A percentile compares a stretch with the other conserved stretches of the same genome.
Conservation (phyloP, 192 early-diverging fungal species). For the Gaertneriomyces semiglobifer region DNA sequence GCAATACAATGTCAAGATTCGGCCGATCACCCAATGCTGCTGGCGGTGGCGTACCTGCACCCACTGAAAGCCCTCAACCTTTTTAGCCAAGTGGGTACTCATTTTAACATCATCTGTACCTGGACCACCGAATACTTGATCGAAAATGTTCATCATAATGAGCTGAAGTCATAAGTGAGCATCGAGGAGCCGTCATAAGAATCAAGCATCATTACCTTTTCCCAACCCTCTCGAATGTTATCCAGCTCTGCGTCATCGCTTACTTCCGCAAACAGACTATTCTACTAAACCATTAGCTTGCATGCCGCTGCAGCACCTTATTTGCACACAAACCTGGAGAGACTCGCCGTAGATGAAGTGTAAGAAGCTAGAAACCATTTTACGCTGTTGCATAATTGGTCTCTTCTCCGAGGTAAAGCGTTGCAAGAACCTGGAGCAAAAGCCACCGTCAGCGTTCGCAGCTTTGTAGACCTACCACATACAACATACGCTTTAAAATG, state of each 20-base stretch:
- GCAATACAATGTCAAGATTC: constrained; percentile 6
- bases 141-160: constrained; percentile 47
- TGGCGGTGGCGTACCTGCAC: constrained; percentile 26
- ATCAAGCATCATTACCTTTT: constrained; percentile 36
- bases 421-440: constrained; percentile 35
- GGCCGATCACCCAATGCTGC: neutral
- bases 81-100: constrained; percentile 33
- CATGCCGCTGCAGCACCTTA: neutral
- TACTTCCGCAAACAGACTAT: constrained; percentile 33
- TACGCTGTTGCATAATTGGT: constrained; percentile 39
- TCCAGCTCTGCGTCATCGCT: constrained; percentile 41
- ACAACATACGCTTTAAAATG: constrained; percentile 32
- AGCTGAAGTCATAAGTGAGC: constrained; percentile 26
- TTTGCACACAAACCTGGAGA: constrained; percentile 7
- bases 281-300: constrained; percentile 19
- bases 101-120: constrained; percentile 46
- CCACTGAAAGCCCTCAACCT: constrained; percentile 46
- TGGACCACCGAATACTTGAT: constrained; percentile 41
- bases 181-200: neutral
- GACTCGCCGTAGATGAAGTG: constrained; percentile 39
- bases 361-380: constrained; percentile 41
- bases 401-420: constrained; percentile 35
- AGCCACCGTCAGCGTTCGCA: too few species aligned
- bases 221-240: constrained; percentile 53
- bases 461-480: too few species aligned